Conservation (phyloP, 306 rosid genomes). For the Arachis hypogaea region DNA sequence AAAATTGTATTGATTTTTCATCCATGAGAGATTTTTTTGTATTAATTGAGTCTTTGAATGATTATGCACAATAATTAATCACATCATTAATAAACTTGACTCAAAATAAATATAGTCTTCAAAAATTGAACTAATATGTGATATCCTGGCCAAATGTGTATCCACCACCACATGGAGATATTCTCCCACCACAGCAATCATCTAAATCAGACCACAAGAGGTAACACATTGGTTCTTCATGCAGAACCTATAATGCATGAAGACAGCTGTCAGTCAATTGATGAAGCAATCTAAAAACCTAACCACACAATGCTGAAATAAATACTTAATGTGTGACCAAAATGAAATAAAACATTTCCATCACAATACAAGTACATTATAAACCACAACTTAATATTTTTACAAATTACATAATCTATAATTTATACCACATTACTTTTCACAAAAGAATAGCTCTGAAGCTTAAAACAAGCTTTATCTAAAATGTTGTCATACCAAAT, state of each 20-base stretch:
- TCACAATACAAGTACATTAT: slow-evolving; percentile 11
- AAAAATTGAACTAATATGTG: slow-evolving; percentile 77
- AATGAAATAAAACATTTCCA: slow-evolving; percentile 17
- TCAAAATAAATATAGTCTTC: too few relatives aligned
- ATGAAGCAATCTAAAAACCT: slow-evolving; percentile 30
- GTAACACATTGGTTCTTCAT: slow-evolving; percentile 64
- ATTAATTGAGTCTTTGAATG: too few relatives aligned
- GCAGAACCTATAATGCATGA: slow-evolving; percentile 54
- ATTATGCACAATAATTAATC: too few relatives aligned
- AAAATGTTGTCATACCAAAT: slow-evolving; percentile 27
- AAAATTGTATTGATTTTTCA: too few relatives aligned
- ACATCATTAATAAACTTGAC: too few relatives aligned
- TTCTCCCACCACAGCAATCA: slow-evolving; percentile 99
- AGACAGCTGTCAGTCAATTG: slow-evolving; percentile 8
- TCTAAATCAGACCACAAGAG: slow-evolving; percentile 99
- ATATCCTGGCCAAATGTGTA: slow-evolving; percentile 98
- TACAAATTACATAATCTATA: slow-evolving; percentile 18
- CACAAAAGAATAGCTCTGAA: not conserved
- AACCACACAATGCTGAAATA: slow-evolving; percentile 27
- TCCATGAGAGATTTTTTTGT: too few relatives aligned
- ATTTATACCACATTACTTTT: not conserved
- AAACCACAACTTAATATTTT: slow-evolving; percentile 4
- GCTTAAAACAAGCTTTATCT: slow-evolving; percentile 11
- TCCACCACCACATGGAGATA: slow-evolving; percentile 98
- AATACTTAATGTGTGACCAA: not conserved